Base-by-base conservation (phyloP, 1,284 basidiomycete species). In the Neonothopanus nambi region DNA sequence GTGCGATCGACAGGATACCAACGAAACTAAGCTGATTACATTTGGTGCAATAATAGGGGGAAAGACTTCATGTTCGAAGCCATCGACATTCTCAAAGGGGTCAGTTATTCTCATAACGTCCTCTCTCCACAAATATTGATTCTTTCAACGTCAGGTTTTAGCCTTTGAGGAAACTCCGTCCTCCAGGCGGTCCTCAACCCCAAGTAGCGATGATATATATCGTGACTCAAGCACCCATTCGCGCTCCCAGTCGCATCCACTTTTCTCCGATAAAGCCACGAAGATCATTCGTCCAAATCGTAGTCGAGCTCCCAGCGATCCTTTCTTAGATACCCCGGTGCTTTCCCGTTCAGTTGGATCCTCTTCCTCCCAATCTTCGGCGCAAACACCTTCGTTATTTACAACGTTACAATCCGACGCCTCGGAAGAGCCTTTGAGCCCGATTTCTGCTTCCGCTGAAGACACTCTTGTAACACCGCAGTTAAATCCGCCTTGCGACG, bases 21-120 rank as follows among this genome's bases (percentile, higher is more conserved):
- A 23, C 18, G 21, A 40, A 20, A 18, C 50, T 46, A 40, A 43
- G 26, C 48, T 39, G 36, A 48, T 20, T 35, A 26, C 60, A 56
- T 63, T 54, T 51, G 59, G 55, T 23, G 20, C 52, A 37, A 42
- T 46, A 46, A 24, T 67, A 91, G 89, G 65, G 89, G 89, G 56
- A 90, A 89, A 70, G 84, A 89, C 60, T 90, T 91, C 64, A 91
- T 91, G 86, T 74, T 87, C 41, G 89, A 91, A 69, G 87, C 87
- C 13, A 83, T 91, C 54, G 85, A 90, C 61, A 72, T 90, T 46
- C 81, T 91, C 61, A 91, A 91, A 81, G 89, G 89, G 63, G 89
- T 89, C 61, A 63, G 84, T 73, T n/a, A 17, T 59, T 66, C 58
- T 59, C 59, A 52, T 58, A 43, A 47, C 48, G 36, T 23, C 41